phyloP scores from a whole-genome alignment of 495 filamentous ascomycete genomes.

The Eremomyces bilateralis region DNA sequence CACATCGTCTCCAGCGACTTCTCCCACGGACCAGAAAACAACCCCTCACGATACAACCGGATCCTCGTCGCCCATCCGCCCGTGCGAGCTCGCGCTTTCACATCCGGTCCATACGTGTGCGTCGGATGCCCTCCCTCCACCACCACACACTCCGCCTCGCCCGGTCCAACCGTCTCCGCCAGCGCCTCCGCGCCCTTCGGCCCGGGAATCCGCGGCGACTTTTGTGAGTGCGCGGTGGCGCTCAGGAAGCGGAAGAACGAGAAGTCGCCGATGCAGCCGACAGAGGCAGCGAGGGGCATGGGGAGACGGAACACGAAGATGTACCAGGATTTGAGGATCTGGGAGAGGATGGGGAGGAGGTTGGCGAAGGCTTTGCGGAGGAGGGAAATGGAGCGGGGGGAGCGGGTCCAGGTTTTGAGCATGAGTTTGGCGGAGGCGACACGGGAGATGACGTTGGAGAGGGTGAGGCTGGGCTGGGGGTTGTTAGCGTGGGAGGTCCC shows the following conservation, averaged over 20 bases:
- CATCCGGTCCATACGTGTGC: constrained; percentile 5
- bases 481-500: neutral
- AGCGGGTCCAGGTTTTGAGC: constrained; percentile 22
- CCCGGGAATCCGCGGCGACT: constrained; percentile 9
- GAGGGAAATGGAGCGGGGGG: constrained; percentile 21
- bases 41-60: constrained; percentile 1
- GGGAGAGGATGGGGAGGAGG: constrained; percentile 21
- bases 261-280: constrained; percentile 22
- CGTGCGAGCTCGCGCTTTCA: constrained; percentile 1
- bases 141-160: neutral
- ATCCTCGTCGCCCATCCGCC: constrained; percentile 7
- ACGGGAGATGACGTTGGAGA: constrained; percentile 5
- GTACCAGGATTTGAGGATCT: constrained; percentile 26
- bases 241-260: constrained; percentile 23
- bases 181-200: constrained; percentile 6
- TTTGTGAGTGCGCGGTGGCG: constrained; percentile 13
- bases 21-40: constrained; percentile 12
- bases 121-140: too few relatives aligned
- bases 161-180: constrained; percentile 8
- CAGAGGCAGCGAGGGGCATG: constrained; percentile 16
- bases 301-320: constrained; percentile 30
- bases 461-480: constrained; percentile 7
- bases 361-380: constrained; percentile 21
- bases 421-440: constrained; percentile 24
- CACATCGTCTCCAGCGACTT: constrained; percentile 18